Evolutionary conservation across 352 stramenopile species (phyloP), one percentile per base, ranked within the genome.

Genomic region (Phytophthora pseudosyringae): DNA sequence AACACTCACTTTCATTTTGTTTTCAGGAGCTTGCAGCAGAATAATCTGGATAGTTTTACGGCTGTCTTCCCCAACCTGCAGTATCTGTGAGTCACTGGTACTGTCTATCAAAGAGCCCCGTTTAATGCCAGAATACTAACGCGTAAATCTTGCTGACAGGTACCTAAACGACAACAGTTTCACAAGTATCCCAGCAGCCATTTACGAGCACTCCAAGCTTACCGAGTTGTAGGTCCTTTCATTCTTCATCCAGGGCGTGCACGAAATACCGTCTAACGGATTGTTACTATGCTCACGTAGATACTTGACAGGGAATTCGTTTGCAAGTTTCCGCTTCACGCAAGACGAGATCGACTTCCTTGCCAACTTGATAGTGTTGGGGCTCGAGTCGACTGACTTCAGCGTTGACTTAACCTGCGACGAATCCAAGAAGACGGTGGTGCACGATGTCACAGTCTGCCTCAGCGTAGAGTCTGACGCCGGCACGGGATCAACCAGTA

Each of bases 11-110:
- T 28, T 28, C 9, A 5, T 40, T 51, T 32, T 55, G 7, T 44
- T 18, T 33, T 13, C 25, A 69, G 63, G 43, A 90, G 78, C 33
- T 61, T 91, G 12, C 76, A 79, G 16, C 71, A 83, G 54, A 91
- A 91, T 74, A 81, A 80, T 29, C 61, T 88, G 51, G 70, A 62
- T 40, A 67, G 60, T 29, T 91, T 76, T 56, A 73, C 71, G 1
- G 65, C 65, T 47, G 85, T 89, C 32, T 89, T 81, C 64, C 59
- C 75, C 1, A 73, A 76, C 46, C 46, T 89, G 21, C 71, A 71
- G 31, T 76, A 75, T 13, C 65, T 90, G 70, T 21, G 21, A 21
- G 21, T 21, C 21, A 21, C 21, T 21, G 21, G 21, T 21, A 21
- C 21, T 21, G 21, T 21, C 21, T 21, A 21, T 21, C 21, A 21